Conservation (phyloP, 192 early-diverging fungal genomes). For the Fimicolochytrium jonesii region DNA sequence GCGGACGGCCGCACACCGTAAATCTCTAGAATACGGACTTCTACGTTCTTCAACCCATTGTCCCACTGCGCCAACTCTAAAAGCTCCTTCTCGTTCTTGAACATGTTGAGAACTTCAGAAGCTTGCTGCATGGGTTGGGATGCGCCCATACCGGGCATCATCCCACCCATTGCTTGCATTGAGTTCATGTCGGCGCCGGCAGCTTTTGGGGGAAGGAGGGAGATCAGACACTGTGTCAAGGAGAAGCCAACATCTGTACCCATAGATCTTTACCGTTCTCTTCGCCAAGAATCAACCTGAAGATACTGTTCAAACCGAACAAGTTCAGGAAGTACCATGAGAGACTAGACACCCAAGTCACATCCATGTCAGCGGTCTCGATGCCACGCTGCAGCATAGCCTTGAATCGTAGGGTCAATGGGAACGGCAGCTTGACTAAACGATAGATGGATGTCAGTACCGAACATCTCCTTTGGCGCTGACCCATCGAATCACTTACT, state of each 20-base stretch:
- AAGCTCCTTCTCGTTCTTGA: constrained; percentile 84
- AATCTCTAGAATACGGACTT: constrained; percentile 67
- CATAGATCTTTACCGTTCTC: constrained; percentile 83
- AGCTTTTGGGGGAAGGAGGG: neutral
- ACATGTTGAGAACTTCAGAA: constrained; percentile 76
- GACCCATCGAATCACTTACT: constrained; percentile 49
- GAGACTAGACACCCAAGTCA: constrained; percentile 92
- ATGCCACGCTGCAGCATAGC: constrained; percentile 96
- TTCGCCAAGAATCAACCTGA: constrained; percentile 86
- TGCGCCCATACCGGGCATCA: constrained; percentile 53
- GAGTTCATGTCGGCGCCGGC: constrained; percentile 71
- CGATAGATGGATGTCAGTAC: neutral
- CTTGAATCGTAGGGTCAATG: constrained; percentile 94
- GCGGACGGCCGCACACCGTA: too few species aligned
- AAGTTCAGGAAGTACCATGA: constrained; percentile 99
- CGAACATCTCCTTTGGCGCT: neutral
- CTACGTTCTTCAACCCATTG: constrained; percentile 76
- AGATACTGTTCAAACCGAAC: constrained; percentile 90
- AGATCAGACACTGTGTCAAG: neutral
- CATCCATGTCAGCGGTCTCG: constrained; percentile 94
- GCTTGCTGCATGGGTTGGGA: constrained; percentile 66
- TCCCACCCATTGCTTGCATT: constrained; percentile 78
- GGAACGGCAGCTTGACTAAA: constrained; percentile 92
- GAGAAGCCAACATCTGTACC: too few species aligned
- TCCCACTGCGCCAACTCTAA: constrained; percentile 76